These are phyloP conservation scores for Ilex paraguariensis DNA, from an alignment of 305 asterid species.

Conservation along the genomic window DNA sequence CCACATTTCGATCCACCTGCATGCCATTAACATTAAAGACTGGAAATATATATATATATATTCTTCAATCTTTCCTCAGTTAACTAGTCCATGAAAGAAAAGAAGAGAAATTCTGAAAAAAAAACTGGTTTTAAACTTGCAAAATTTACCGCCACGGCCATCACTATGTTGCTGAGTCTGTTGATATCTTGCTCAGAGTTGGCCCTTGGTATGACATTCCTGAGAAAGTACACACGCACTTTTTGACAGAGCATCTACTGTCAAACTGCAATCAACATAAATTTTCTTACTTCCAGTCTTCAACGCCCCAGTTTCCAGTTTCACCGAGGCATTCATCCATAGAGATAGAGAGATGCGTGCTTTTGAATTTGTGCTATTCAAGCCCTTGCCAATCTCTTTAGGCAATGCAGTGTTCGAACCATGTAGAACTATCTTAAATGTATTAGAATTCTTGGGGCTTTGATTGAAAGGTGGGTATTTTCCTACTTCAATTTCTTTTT, in stretches of 20 bases:
- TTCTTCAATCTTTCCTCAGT: too few species aligned
- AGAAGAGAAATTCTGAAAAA: too few species aligned
- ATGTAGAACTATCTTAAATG: neutral
- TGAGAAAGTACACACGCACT: constrained; percentile 6
- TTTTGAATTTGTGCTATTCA: constrained; percentile 6
- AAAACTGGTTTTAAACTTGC: too few species aligned
- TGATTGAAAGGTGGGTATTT: constrained; percentile 7
- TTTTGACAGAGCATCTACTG: constrained; percentile 8
- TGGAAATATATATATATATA: too few species aligned
- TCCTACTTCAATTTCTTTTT: constrained; percentile 10
- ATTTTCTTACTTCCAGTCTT: constrained; percentile 3
- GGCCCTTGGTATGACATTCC: constrained; percentile 7
- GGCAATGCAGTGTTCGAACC: constrained; percentile 7
- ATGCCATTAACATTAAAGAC: too few species aligned
- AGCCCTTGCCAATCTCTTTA: constrained; percentile 2
- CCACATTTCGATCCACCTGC: too few species aligned
- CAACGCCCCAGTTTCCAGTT: constrained; percentile 2
- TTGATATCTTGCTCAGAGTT: neutral
- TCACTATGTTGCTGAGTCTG: neutral
- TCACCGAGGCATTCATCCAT: constrained; percentile 4
- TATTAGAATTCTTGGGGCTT: neutral
- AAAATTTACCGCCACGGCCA: neutral
- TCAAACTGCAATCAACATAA: constrained; percentile 14
- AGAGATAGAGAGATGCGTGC: constrained; percentile 5
- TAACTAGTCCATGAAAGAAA: too few species aligned